phyloP scores from a whole-genome alignment of 352 stramenopile genomes.

The Phytophthora megakarya region DNA sequence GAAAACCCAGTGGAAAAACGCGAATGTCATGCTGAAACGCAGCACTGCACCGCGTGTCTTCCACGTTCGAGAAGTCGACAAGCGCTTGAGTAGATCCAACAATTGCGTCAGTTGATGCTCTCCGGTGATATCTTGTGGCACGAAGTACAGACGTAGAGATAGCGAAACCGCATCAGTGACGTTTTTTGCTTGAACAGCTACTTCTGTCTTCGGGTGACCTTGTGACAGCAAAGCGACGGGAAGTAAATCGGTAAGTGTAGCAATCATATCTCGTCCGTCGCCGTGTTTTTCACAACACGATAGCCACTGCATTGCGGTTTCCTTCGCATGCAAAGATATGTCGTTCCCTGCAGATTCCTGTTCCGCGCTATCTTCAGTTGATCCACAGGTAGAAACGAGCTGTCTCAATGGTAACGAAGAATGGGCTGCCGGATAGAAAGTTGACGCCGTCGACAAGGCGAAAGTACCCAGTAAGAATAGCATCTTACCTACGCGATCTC shows the following conservation, averaged over 20 bases:
- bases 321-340: constrained; percentile 48
- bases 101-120: constrained; percentile 34
- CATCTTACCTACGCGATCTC: constrained; percentile 60
- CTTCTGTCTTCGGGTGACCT: constrained; percentile 68
- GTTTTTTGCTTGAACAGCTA: constrained; percentile 70
- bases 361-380: constrained; percentile 1
- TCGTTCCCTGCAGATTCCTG: constrained; percentile 13
- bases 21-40: constrained; percentile 75
- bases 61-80: constrained; percentile 53
- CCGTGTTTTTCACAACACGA: constrained; percentile 54
- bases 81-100: constrained; percentile 47
- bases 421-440: background rate
- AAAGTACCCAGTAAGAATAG: constrained; percentile 57
- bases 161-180: constrained; percentile 57
- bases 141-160: constrained; percentile 57
- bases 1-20: constrained; percentile 79
- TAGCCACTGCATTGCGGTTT: constrained; percentile 79
- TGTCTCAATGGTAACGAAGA: constrained; percentile 24
- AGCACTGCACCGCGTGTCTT: constrained; percentile 74
- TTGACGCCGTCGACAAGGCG: background rate
- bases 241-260: constrained; percentile 56
- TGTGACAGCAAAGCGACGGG: constrained; percentile 72
- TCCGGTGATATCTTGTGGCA: constrained; percentile 11
- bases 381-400: constrained; percentile 16
- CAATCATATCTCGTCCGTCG: constrained; percentile 46